phyloP scores from a whole-genome alignment of 2,329 filamentous ascomycete genomes.

The Botrytis cinerea region DNA sequence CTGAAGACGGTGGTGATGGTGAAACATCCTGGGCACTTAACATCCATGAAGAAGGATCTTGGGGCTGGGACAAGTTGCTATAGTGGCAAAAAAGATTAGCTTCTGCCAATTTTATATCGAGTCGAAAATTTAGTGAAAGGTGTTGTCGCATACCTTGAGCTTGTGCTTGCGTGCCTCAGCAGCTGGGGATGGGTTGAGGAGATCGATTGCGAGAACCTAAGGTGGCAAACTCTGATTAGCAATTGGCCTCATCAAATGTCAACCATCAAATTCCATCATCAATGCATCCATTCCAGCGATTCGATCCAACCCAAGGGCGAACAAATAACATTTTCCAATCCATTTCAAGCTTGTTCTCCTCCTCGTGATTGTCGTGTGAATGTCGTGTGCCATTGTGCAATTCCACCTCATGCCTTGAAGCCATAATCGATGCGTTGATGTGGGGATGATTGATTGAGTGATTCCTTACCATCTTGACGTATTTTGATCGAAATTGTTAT shows the following conservation, averaged over 20 bases:
- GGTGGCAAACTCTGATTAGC: constrained; percentile 50
- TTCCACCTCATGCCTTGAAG: constrained; percentile 27
- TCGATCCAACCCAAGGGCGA: constrained; percentile 22
- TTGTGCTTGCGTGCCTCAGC: constrained; percentile 99
- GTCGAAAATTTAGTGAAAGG: constrained; percentile 1
- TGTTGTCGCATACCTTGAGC: constrained; percentile 79
- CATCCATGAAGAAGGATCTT: constrained; percentile 99
- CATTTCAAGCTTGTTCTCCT: constrained; percentile 21
- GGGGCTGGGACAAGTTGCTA: constrained; percentile 93
- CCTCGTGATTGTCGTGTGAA: constrained; percentile 25
- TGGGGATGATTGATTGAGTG: constrained; percentile 24
- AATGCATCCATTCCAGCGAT: constrained; percentile 29
- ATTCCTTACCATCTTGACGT: constrained; percentile 69
- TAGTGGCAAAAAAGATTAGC: constrained; percentile 24
- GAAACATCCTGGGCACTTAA: constrained; percentile 99
- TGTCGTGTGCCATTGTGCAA: constrained; percentile 39
- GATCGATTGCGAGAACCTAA: constrained; percentile 99
- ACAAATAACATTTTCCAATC: constrained; percentile 19
- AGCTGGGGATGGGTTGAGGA: constrained; percentile 97
- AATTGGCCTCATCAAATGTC: constrained; percentile 37
- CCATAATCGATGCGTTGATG: constrained; percentile 27
- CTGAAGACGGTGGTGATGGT: constrained; percentile 99
- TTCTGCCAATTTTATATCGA: constrained; percentile 1
- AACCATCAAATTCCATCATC: constrained; percentile 29
- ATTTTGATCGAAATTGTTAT: constrained; percentile 48